Conservation (phyloP, 2,329 filamentous ascomycete genomes). For the Leptographium galeiforme region DNA sequence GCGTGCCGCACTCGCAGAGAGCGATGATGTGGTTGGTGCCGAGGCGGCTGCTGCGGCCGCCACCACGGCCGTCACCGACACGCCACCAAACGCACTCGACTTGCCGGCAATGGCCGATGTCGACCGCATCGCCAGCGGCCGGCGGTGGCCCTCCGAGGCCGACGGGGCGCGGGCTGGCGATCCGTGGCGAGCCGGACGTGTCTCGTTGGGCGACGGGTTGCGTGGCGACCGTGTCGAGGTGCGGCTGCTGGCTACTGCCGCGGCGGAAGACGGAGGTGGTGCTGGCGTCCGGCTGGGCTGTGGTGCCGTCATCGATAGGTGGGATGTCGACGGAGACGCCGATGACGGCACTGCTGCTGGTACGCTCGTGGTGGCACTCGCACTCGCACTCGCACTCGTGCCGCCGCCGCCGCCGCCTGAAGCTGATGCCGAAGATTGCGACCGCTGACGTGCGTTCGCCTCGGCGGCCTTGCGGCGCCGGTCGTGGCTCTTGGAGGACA, state of each 20-base stretch:
- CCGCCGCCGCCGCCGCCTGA: conserved; percentile 15
- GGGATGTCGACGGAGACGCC: conserved; percentile 10
- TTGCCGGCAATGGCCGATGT: conserved; percentile 36
- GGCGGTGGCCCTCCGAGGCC: conserved; percentile 16
- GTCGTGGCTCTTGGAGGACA: conserved; percentile 43
- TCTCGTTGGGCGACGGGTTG: conserved; percentile 2
- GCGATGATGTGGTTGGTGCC: background rate
- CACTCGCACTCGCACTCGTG: too few relatives aligned
- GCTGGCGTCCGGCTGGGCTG: conserved; percentile 1
- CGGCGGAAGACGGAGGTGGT: background rate
- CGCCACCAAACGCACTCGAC: conserved; percentile 9
- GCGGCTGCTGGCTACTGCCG: background rate
- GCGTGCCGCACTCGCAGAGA: background rate
- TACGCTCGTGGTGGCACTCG: background rate
- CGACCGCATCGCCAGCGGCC: conserved; percentile 34
- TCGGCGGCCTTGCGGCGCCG: conserved; percentile 37
- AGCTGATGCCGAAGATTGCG: conserved; percentile 32
- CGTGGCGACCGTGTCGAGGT: conserved; percentile 4
- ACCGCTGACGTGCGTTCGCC: conserved; percentile 38
- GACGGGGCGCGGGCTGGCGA: background rate
- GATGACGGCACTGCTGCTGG: conserved; percentile 6
- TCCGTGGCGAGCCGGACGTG: conserved; percentile 1
- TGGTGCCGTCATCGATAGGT: conserved; percentile 7
- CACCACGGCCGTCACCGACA: background rate
- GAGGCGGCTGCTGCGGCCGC: background rate